Evolutionary conservation across 148 eudicot species (phyloP), one percentile per base, ranked within the genome.

Genomic region (Cornus suecica): DNA sequence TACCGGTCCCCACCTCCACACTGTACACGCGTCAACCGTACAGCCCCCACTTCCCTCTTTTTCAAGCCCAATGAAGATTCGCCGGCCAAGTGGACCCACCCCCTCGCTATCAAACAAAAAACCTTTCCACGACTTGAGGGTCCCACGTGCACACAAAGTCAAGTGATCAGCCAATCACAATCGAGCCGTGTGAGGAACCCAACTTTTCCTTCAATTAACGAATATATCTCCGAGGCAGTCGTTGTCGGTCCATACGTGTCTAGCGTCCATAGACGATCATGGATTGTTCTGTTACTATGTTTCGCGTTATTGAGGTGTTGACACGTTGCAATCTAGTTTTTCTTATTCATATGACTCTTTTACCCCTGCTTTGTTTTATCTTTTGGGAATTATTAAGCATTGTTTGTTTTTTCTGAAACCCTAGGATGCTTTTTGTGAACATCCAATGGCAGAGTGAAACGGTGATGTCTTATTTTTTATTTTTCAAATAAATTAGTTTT

Each of bases 11-110:
- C 24, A 58, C 70, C 42, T 32, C 27, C 2, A 8, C 54, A 80
- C 83, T 75, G 78, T 76, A 75, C 79, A 80, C 83, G 73, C 75
- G 83, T 80, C 83, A 80, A 76, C 48, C 70, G 72, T 65, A 68
- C 77, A 79, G 51, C 64, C 70, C 69, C 14, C 62, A 18, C 31
- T 45, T 68, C 45, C 41, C 25, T 9, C 3, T n/a, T n/a, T n/a
- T 5, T 65, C 29, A 26, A 24, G 27, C 4, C 42, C 24, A 6
- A 37, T 4, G 82, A 80, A 75, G 83, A 80, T 80, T 70, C 83
- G 79, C 62, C 68, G 79, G 48, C 66, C 66, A 27, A 54, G 37
- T 22, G 83, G 79, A 52, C 66, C 84, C 81, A n/a, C n/a, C 65
- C 65, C 3, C 10, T 28, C 73, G 77, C 71, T 69, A 74, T 77